Conservation (phyloP, 73 alveolate genomes). For the Paramecium sonneborni region DNA sequence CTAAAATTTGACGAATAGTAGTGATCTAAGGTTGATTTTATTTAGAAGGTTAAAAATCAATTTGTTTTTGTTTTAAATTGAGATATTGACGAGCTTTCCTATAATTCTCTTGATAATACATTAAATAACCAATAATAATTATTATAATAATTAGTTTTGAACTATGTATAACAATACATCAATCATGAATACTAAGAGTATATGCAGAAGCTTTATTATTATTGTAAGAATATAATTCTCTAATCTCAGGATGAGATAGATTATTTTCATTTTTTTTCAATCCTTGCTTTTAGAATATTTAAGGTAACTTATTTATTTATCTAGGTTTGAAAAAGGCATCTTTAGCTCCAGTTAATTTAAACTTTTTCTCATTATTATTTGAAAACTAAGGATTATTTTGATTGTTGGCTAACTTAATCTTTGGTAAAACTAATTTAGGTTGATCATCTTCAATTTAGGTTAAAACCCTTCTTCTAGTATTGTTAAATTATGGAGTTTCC, state of each 20-base stretch:
- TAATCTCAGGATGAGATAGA: background rate
- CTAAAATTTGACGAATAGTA: background rate
- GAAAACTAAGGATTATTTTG: background rate
- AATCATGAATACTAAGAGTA: background rate
- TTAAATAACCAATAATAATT: background rate
- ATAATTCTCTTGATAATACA: background rate
- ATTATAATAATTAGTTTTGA: background rate
- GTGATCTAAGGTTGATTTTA: background rate
- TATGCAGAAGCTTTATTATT: background rate
- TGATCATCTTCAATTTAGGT: background rate
- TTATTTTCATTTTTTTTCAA: background rate
- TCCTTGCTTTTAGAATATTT: background rate
- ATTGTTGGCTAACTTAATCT: slow-evolving; percentile 10
- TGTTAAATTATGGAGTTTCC: slow-evolving; percentile 22
- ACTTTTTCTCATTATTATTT: slow-evolving; percentile 6
- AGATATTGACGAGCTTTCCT: background rate
- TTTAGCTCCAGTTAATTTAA: background rate
- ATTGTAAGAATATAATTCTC: background rate
- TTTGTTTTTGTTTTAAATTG: background rate
- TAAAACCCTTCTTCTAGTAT: background rate
- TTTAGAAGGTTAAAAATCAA: background rate
- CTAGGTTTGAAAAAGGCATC: slow-evolving; percentile 10
- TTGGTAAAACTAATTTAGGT: slow-evolving; percentile 23
- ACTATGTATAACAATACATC: background rate
- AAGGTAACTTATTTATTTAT: background rate